Base-by-base conservation (phyloP, 164 flowering plant genomes). In the Aristolochia californica region DNA sequence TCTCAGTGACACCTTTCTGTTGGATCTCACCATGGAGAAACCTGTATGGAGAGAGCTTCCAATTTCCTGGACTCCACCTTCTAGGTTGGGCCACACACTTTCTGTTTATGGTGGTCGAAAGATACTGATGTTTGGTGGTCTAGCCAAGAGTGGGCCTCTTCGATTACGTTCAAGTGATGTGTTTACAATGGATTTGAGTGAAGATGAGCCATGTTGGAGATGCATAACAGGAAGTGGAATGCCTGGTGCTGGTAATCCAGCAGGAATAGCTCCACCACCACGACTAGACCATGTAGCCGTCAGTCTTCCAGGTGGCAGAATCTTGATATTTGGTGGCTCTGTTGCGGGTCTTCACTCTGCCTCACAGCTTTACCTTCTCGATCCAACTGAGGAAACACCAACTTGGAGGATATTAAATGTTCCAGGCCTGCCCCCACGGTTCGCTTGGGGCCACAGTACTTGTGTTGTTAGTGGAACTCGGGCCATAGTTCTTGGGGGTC, bases 341-440 rank as follows among this genome's bases (percentile, higher is more conserved):
- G 95, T 91, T 4, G 95, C 94, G 9, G 94, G 97, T 50, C 94
- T 87, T 62, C 95, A 87, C 63, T 91, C 97, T 17, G 91, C 97
- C 8, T 85, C 97, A 2, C 95, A 85, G 71, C 78, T 91, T 5
- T 91, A 81, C 65, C 68, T 87, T 30, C 70, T 87, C 45, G 97
- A 91, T 49, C 97, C 97, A 13, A 80, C 89, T 21, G 95, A 91
- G 62, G 97, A 91, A 64, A 87, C 84, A 62, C 97, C 97, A 28
- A 85, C 96, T 26, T 91, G 97, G 96, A 83, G 95, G 74, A 76
- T 87, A 57, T 50, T 91, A 43, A 87, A 85, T 74, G 94, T 91
- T 26, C 89, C 91, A 24, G 96, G 95, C 22, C 66, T 80, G 13
- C 94, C 95, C 40, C 97, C 97, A 16, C 78, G 94, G 52, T 85